Evolutionary conservation across 2,329 filamentous ascomycete species (phyloP), one percentile per base, ranked within the genome.

Genomic region (Cordyceps militaris): DNA sequence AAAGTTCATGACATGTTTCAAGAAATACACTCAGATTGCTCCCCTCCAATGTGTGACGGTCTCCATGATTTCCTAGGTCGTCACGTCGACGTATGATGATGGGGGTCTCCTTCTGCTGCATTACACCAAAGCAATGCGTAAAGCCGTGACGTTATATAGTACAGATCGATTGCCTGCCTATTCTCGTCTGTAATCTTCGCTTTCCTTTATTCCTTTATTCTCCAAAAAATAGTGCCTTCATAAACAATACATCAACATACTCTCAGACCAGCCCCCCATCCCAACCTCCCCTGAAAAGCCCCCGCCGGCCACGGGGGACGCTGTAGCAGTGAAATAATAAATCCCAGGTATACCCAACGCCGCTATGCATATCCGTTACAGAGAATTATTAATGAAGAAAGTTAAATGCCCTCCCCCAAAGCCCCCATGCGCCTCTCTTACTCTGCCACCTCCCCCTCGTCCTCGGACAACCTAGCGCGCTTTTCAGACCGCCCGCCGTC

Each of bases 381-480:
- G 36, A 43, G 50, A 21, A 50, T 14, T n/a, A 21, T 51, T 10
- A 46, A 14, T 26, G 28, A 34, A 8, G n/a, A 9, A 16, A 10
- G 38, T 19, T 2, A 21, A 19, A 16, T 7, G 7, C 34, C n/a
- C 38, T 26, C 8, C n/a, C 16, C n/a, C 24, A 26, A 36, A 38
- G 2, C 8, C 16, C n/a, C 13, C 30, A 21, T 48, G 16, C 40
- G n/a, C 30, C 19, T 26, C 16, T 58, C 70, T 36, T 71, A 68
- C 59, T 75, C 73, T 32, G 73, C 64, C 38, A 79, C 70, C 62
- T 79, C 77, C 32, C 77, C 77, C 59, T 79, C 77, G 50, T 79
- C 77, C 56, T 77, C 74, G 0, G 75, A 78, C 28, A 76, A 66
- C 52, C 72, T 71, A 49, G 71, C 71, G n/a, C 75, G 70, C 60